Conservation (phyloP, 805 yeast genomes). For the Candida coleopterorum region DNA sequence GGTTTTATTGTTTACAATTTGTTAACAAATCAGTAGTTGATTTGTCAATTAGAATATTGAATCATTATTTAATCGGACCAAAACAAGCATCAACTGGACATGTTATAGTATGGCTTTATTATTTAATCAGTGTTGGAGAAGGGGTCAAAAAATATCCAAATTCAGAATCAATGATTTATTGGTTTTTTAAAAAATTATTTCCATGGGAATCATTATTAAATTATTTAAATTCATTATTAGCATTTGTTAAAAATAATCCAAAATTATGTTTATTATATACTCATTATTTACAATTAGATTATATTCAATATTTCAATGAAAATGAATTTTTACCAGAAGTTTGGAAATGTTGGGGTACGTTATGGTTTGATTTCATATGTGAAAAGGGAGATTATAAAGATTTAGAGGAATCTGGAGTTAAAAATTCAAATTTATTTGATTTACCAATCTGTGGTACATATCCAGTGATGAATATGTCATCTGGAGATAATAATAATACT, state of each 20-base stretch:
- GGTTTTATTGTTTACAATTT: slow-evolving; percentile 55
- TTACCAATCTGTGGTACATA: slow-evolving; percentile 59
- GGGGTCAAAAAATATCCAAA: slow-evolving; percentile 44
- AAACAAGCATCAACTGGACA: slow-evolving; percentile 67
- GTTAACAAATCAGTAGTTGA: slow-evolving; percentile 63
- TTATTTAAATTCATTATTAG: slow-evolving; percentile 56
- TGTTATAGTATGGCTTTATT: slow-evolving; percentile 72
- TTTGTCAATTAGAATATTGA: slow-evolving; percentile 62
- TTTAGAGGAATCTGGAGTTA: slow-evolving; percentile 52
- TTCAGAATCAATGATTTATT: slow-evolving; percentile 43
- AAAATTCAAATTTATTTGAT: slow-evolving; percentile 51
- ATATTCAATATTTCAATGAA: slow-evolving; percentile 47
- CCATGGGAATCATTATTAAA: slow-evolving; percentile 68
- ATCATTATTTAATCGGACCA: slow-evolving; percentile 67
- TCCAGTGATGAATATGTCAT: slow-evolving; percentile 21
- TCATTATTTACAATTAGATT: slow-evolving; percentile 23
- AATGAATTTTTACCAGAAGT: slow-evolving; percentile 68
- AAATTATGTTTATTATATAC: slow-evolving; percentile 21
- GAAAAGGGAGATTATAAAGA: slow-evolving; percentile 50
- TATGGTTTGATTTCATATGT: slow-evolving; percentile 66
- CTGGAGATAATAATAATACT: background rate
- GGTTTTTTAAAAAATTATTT: slow-evolving; percentile 50
- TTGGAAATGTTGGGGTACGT: slow-evolving; percentile 82
- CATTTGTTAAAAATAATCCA: slow-evolving; percentile 22
- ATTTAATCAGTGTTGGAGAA: slow-evolving; percentile 58